phyloP scores from a whole-genome alignment of 1,284 basidiomycete species.

The Malassezia vespertilionis region DNA sequence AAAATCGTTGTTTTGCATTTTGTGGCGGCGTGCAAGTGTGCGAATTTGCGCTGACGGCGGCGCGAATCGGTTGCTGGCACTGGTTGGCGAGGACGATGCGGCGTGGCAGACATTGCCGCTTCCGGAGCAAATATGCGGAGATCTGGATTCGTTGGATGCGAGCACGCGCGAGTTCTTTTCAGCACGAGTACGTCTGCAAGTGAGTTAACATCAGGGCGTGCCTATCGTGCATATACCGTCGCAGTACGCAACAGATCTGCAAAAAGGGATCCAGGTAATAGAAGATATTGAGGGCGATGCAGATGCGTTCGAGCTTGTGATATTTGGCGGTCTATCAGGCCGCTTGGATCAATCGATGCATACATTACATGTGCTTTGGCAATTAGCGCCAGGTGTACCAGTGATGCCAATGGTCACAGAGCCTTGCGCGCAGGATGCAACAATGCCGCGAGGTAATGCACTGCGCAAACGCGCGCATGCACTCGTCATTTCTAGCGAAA shows the following conservation, averaged over 20 bases:
- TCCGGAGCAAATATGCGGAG: slow-evolving; percentile 79
- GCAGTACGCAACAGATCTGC: slow-evolving; percentile 81
- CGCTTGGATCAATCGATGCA: slow-evolving; percentile 89
- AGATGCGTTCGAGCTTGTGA: slow-evolving; percentile 52
- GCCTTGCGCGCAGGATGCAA: slow-evolving; percentile 14
- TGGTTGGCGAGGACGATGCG: slow-evolving; percentile 48
- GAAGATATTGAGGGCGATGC: slow-evolving; percentile 52
- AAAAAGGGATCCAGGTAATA: slow-evolving; percentile 71
- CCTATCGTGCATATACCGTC: slow-evolving; percentile 59
- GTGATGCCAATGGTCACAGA: slow-evolving; percentile 17
- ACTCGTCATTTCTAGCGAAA: slow-evolving; percentile 73
- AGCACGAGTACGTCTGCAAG: slow-evolving; percentile 34
- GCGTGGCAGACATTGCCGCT: slow-evolving; percentile 5
- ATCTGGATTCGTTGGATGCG: slow-evolving; percentile 70
- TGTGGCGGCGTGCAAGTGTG: slow-evolving; percentile 24
- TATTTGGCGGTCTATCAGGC: slow-evolving; percentile 80
- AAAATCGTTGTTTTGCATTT: neutral
- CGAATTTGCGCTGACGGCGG: slow-evolving; percentile 76
- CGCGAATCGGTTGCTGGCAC: slow-evolving; percentile 70
- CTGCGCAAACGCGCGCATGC: slow-evolving; percentile 54
- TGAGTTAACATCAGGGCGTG: slow-evolving; percentile 56
- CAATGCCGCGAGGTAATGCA: slow-evolving; percentile 10
- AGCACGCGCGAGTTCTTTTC: slow-evolving; percentile 64
- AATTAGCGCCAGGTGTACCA: slow-evolving; percentile 53
- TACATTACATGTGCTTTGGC: slow-evolving; percentile 72